Conservation (phyloP, 257 asterid species). For the Penstemon eatonii region DNA sequence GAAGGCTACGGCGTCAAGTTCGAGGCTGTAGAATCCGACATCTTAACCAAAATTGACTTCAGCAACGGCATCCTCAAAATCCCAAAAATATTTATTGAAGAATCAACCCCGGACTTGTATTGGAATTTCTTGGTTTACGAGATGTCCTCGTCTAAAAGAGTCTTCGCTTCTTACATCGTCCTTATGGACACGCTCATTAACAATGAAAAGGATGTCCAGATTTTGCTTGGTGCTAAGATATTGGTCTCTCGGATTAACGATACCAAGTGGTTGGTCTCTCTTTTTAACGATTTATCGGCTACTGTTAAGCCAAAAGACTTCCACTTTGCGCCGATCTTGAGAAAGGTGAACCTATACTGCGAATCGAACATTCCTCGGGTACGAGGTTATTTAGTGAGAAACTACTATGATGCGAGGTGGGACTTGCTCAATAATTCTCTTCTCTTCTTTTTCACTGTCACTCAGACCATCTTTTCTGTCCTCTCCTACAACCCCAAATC, state of each 20-base stretch:
- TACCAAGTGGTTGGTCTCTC: not conserved
- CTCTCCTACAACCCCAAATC: conserved; percentile 12
- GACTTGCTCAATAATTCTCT: conserved; percentile 21
- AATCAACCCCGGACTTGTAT: not conserved
- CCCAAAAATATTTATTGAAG: conserved; percentile 17
- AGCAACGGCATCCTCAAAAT: conserved; percentile 1
- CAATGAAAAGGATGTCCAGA: conserved; percentile 19
- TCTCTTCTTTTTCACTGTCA: conserved; percentile 20
- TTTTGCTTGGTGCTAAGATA: not conserved
- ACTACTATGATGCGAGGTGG: conserved; percentile 24
- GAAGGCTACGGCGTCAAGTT: conserved; percentile 17
- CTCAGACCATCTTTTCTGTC: conserved; percentile 27
- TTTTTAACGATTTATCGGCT: conserved; percentile 20
- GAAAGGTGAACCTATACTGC: not conserved
- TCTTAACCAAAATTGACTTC: conserved; percentile 12
- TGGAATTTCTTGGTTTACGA: conserved; percentile 29
- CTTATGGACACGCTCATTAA: conserved; percentile 22
- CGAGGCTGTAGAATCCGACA: not conserved
- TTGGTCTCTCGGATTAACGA: conserved; percentile 15
- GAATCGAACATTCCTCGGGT: not conserved
- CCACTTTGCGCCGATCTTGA: not conserved
- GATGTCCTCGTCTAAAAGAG: not conserved
- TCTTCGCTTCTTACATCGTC: conserved; percentile 17
- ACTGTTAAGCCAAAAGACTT: conserved; percentile 11
- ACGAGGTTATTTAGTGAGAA: not conserved